Conservation (phyloP, 2,329 filamentous ascomycete species). For the Sclerotinia subarctica region DNA sequence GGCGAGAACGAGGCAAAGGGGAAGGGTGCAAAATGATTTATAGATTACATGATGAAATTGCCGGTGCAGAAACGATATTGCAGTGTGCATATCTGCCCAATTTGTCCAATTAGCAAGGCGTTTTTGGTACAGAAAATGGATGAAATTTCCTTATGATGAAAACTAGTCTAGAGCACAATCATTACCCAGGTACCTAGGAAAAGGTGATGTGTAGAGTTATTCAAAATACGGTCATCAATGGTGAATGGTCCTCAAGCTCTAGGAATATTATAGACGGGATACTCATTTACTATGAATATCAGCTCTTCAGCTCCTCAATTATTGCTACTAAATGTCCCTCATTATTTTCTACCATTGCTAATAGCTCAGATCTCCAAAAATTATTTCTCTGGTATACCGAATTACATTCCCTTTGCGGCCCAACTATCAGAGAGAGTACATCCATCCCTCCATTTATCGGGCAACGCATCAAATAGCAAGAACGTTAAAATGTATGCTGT, state of each 20-base stretch:
- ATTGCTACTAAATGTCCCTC: not conserved
- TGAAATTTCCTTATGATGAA: not conserved
- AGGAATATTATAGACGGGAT: not conserved
- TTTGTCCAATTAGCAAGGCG: slow-evolving; percentile 25
- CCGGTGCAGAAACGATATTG: not conserved
- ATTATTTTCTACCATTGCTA: not conserved
- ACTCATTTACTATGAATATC: not conserved
- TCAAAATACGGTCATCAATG: not conserved
- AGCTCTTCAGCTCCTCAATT: not conserved
- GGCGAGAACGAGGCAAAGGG: slow-evolving; percentile 72
- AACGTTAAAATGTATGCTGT: no score
- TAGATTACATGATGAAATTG: not conserved
- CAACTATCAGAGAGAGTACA: not conserved
- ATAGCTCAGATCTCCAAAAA: not conserved
- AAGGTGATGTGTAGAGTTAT: not conserved
- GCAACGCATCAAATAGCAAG: not conserved
- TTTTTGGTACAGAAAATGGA: slow-evolving; percentile 20
- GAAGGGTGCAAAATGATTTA: slow-evolving; percentile 36
- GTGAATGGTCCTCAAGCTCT: not conserved
- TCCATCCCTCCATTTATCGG: not conserved
- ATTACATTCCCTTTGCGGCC: no score
- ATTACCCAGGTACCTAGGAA: no score
- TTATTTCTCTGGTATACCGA: not conserved
- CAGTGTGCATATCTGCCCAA: slow-evolving; percentile 2
- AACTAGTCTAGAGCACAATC: not conserved